These are phyloP conservation scores for Cyclocybe cylindracea DNA, from an alignment of 768 basidiomycete species.

Conservation along the genomic window DNA sequence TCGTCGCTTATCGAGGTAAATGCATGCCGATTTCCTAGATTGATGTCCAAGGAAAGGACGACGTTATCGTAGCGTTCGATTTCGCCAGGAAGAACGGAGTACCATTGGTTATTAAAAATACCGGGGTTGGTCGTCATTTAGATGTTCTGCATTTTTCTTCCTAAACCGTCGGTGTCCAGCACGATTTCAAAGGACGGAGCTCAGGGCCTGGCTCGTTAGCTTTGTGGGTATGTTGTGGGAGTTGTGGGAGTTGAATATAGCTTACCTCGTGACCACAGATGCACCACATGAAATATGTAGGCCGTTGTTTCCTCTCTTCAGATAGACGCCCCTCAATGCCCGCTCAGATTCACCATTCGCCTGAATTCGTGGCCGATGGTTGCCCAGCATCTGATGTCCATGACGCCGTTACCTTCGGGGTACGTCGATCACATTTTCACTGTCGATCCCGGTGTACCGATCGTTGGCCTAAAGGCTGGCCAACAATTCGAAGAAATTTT, in stretches of 20 bases:
- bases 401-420: conserved; percentile 38
- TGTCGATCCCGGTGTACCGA: not conserved
- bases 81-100: conserved; percentile 39
- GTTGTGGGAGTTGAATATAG: not conserved
- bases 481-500: conserved; percentile 45
- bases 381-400: conserved; percentile 23
- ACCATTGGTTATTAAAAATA: conserved; percentile 52
- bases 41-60: conserved; percentile 38
- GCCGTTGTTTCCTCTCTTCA: not conserved
- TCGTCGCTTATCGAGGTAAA: not conserved
- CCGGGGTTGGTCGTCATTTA: conserved; percentile 37
- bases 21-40: conserved; percentile 25
- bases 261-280: conserved; percentile 26
- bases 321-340: not conserved
- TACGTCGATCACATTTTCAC: conserved; percentile 15
- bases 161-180: conserved; percentile 24
- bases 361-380: conserved; percentile 37
- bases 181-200: conserved; percentile 52
- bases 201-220: conserved; percentile 44
- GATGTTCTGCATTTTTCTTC: not conserved
- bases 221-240: conserved; percentile 38
- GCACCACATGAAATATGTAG: conserved; percentile 42
- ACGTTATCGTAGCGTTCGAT: conserved; percentile 45
- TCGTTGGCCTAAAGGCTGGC: conserved; percentile 34
- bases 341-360: conserved; percentile 33